Conservation (phyloP, 129 eudicot species). For the Helichrysum umbraculigerum region DNA sequence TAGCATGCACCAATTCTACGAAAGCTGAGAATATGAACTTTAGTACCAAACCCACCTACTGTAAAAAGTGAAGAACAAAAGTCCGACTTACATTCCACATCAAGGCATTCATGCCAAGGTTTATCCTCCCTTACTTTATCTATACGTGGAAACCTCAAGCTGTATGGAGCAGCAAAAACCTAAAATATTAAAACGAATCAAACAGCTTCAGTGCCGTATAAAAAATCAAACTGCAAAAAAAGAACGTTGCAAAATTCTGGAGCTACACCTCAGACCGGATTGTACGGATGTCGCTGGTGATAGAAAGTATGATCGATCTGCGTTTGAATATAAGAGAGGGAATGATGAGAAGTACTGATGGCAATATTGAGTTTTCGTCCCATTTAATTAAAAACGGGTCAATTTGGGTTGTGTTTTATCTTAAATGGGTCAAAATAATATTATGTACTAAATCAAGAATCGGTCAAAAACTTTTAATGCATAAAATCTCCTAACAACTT, state of each 20-base stretch:
- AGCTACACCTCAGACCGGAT: constrained; percentile 79
- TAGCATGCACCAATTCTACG: constrained; percentile 83
- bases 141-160: constrained; percentile 97
- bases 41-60: not conserved
- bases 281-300: constrained; percentile 95
- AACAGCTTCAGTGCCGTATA: not conserved
- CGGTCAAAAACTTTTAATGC: not conserved
- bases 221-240: constrained; percentile 1
- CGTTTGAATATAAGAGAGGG: constrained; percentile 5
- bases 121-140: constrained; percentile 90
- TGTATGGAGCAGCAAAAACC: constrained; percentile 98
- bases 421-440: not conserved
- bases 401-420: not conserved
- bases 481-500: not conserved
- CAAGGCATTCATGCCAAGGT: constrained; percentile 99
- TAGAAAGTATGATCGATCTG: constrained; percentile 87
- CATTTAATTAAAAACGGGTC: not conserved
- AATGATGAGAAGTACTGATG: constrained; percentile 17
- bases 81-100: constrained; percentile 69
- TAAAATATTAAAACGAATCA: constrained; percentile 18
- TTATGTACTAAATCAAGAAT: not conserved
- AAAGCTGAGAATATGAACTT: constrained; percentile 60
- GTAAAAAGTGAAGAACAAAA: constrained; percentile 1
- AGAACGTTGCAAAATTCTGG: not conserved
- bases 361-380: not conserved